These are phyloP conservation scores for Fusarium proliferatum DNA, from an alignment of 2,329 filamentous ascomycete genomes.

Conservation along the genomic window DNA sequence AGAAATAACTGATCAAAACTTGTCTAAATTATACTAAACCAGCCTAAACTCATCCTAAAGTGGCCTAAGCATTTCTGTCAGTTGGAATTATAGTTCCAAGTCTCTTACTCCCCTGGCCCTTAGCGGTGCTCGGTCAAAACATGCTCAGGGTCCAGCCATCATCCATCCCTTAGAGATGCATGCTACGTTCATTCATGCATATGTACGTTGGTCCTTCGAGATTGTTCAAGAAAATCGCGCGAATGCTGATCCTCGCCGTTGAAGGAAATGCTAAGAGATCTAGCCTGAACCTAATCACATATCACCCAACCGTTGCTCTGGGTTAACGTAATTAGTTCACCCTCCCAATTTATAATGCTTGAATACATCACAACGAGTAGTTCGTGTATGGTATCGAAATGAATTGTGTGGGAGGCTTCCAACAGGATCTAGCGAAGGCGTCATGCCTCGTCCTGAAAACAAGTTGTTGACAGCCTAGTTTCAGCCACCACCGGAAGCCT, in stretches of 20 bases:
- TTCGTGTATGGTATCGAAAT: background rate
- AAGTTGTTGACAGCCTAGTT: slow-evolving; percentile 5
- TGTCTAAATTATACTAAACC: background rate
- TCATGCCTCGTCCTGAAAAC: background rate
- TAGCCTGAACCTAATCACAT: slow-evolving; percentile 16
- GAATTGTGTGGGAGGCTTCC: background rate
- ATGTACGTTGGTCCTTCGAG: background rate
- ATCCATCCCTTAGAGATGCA: slow-evolving; percentile 16
- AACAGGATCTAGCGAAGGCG: background rate
- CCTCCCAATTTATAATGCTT: background rate
- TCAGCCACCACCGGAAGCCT: slow-evolving; percentile 13
- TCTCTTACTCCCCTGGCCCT: background rate
- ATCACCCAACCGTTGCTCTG: background rate
- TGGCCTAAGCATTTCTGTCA: background rate
- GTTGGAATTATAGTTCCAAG: background rate
- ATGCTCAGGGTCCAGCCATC: background rate
- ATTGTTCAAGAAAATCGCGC: slow-evolving; percentile 22
- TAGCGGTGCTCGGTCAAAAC: too few species aligned
- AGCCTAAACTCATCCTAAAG: background rate
- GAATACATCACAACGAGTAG: background rate
- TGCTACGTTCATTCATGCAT: slow-evolving; percentile 9
- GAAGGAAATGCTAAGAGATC: background rate
- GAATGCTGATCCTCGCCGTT: slow-evolving; percentile 15
- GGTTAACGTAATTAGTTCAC: background rate
- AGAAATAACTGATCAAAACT: background rate